Percentiles rank a stretch among this genome's conserved stretches.
Evolutionary conservation across 441 rosid genomes (phyloP).

Genomic region (Arabidopsis lyrata): DNA sequence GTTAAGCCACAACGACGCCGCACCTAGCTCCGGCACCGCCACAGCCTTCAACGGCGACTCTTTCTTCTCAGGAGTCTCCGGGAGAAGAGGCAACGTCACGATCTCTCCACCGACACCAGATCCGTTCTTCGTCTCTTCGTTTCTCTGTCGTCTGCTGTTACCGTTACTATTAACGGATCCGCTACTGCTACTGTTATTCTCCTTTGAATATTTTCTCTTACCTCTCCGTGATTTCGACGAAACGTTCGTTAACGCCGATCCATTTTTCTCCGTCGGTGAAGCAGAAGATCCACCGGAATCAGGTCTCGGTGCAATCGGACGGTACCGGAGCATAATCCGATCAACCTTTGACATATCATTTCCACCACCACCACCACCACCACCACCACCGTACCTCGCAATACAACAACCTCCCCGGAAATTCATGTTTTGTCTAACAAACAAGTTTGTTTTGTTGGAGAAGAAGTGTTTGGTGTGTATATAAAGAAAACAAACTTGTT

Average conservation of each 20-base stretch:
- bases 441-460: conserved; percentile 1
- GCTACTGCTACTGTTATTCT: conserved; percentile 27
- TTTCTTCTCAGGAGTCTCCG: conserved; percentile 56
- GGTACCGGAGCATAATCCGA: conserved; percentile 76
- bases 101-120: conserved; percentile 28
- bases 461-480: background rate
- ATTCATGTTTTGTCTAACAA: conserved; percentile 48
- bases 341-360: conserved; percentile 65
- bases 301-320: conserved; percentile 94
- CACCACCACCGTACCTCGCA: conserved; percentile 51
- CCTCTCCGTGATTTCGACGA: conserved; percentile 51
- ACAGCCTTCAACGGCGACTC: background rate
- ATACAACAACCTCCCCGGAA: conserved; percentile 79
- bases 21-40: background rate
- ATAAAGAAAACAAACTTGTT: conserved; percentile 30
- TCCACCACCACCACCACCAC: background rate
- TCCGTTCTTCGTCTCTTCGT: conserved; percentile 39
- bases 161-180: conserved; percentile 44
- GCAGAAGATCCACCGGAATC: conserved; percentile 38
- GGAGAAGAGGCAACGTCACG: conserved; percentile 66
- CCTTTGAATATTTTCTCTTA: conserved; percentile 51
- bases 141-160: conserved; percentile 48
- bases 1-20: conserved; percentile 47
- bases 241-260: background rate
- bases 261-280: conserved; percentile 6